Conservation (phyloP, 768 basidiomycete species). For the Leccinum longicurvipes region DNA sequence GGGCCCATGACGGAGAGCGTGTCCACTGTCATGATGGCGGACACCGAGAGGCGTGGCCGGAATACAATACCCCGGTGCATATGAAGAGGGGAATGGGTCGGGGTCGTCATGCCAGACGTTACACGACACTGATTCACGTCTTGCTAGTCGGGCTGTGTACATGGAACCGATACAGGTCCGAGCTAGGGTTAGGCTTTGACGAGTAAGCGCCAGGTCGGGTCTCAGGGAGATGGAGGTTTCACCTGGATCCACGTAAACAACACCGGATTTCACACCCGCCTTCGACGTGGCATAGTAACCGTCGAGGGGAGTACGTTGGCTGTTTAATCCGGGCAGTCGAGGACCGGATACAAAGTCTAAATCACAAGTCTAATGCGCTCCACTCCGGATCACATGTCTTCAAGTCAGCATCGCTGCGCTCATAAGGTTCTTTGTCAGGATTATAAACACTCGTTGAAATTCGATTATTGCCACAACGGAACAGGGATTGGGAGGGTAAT, state of each 20-base stretch:
- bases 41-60: background rate
- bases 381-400: background rate
- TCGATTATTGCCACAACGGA: conserved; percentile 14
- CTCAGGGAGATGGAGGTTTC: conserved; percentile 3
- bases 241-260: background rate
- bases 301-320: background rate
- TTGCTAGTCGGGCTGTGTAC: conserved; percentile 4
- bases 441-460: conserved; percentile 17
- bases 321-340: too few relatives aligned
- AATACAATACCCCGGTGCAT: background rate
- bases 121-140: background rate
- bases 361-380: background rate
- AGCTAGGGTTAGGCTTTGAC: background rate
- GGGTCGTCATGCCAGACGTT: background rate
- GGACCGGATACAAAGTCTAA: background rate
- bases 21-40: background rate
- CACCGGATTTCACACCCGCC: background rate
- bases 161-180: too few relatives aligned
- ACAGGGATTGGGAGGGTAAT: conserved; percentile 25
- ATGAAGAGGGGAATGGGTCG: background rate
- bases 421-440: background rate
- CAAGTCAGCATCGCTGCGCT: background rate
- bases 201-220: background rate
- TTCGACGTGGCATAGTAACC: background rate
- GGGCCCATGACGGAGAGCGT: background rate